These are phyloP conservation scores for Barnettozyma californica DNA, from an alignment of 805 yeast species.

Conservation along the genomic window DNA sequence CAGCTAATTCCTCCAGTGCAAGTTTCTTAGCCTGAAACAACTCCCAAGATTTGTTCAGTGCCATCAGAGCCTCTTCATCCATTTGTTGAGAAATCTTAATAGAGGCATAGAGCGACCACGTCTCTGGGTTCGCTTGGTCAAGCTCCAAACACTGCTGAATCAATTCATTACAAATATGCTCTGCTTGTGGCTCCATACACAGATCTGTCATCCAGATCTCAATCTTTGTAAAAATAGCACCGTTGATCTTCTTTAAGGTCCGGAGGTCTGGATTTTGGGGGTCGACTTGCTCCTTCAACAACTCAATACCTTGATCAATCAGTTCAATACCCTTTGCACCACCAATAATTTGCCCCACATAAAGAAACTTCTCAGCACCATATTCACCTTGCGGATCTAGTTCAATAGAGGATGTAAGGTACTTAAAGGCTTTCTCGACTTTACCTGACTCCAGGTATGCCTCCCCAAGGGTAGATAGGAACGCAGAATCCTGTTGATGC, in stretches of 20 bases:
- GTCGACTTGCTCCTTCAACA: constrained; percentile 38
- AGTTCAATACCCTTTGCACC: constrained; percentile 66
- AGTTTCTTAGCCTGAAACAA: constrained; percentile 51
- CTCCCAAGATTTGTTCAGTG: constrained; percentile 67
- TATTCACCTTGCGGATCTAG: constrained; percentile 59
- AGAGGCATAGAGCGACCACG: constrained; percentile 77
- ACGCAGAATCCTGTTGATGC: constrained; percentile 38
- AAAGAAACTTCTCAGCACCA: constrained; percentile 81
- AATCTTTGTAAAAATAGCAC: constrained; percentile 77
- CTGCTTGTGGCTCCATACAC: constrained; percentile 92
- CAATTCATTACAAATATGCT: constrained; percentile 66
- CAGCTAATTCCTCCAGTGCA: constrained; percentile 38
- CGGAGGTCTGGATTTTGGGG: constrained; percentile 17
- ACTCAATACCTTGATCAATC: constrained; percentile 57
- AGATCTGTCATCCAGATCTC: constrained; percentile 98
- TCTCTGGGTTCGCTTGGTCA: constrained; percentile 58
- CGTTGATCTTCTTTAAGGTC: constrained; percentile 55
- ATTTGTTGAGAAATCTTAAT: constrained; percentile 85
- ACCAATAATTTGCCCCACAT: constrained; percentile 87
- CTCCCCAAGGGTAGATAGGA: constrained; percentile 64
- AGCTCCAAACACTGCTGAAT: constrained; percentile 59
- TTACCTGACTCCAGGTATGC: constrained; percentile 73
- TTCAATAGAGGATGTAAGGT: constrained; percentile 54
- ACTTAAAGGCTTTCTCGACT: constrained; percentile 69
- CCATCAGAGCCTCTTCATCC: constrained; percentile 63